These are phyloP conservation scores for Aspergillus fijiensis DNA, from an alignment of 2,329 filamentous ascomycete genomes.

Conservation along the genomic window DNA sequence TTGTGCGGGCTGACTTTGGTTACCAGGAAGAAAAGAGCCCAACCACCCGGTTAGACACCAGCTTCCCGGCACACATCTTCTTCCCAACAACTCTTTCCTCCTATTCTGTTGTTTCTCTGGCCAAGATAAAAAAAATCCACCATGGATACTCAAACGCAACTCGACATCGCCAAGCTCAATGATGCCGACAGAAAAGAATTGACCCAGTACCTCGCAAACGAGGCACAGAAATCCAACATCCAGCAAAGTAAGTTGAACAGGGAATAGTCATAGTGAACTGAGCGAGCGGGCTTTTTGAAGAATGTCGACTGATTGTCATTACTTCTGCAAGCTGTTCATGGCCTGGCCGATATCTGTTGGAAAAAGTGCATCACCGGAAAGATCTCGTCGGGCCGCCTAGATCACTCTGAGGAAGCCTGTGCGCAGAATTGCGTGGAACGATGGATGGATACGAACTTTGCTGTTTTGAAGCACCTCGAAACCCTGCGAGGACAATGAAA, in stretches of 20 bases:
- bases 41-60: background rate
- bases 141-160: constrained; percentile 39
- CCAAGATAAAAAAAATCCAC: constrained; percentile 4
- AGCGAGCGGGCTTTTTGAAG: background rate
- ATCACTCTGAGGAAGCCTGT: constrained; percentile 76
- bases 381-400: constrained; percentile 71
- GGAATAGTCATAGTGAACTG: background rate
- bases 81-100: background rate
- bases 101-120: background rate
- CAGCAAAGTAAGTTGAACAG: constrained; percentile 47
- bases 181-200: constrained; percentile 84
- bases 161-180: constrained; percentile 73
- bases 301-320: constrained; percentile 10
- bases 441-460: constrained; percentile 83
- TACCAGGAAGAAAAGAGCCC: background rate
- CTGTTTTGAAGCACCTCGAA: constrained; percentile 83
- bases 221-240: constrained; percentile 72
- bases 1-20: background rate
- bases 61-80: background rate
- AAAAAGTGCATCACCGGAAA: constrained; percentile 82
- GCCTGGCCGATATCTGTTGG: constrained; percentile 79
- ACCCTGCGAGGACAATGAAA: constrained; percentile 52
- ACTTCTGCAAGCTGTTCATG: constrained; percentile 58
- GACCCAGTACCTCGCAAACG: constrained; percentile 78
- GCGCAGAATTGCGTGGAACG: constrained; percentile 90